Conservation (phyloP, 805 yeast genomes). For the Metschnikowia dekortorum region DNA sequence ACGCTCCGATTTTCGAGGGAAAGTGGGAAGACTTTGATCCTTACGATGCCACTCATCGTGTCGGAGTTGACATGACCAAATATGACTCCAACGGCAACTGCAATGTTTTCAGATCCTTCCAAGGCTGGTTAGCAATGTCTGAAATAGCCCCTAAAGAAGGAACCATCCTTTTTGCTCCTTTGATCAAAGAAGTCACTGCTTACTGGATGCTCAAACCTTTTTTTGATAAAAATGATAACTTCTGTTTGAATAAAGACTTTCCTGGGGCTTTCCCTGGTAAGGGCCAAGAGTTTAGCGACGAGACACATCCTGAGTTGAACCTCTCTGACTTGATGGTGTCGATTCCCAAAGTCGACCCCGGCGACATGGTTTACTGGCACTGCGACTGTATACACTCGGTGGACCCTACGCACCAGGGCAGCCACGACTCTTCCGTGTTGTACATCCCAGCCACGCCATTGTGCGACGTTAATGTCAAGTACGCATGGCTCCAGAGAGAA, state of each 20-base stretch:
- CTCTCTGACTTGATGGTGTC: slow-evolving; percentile 28
- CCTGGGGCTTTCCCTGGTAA: slow-evolving; percentile 38
- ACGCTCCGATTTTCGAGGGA: slow-evolving; percentile 34
- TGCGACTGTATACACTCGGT: slow-evolving; percentile 40
- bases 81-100: slow-evolving; percentile 26
- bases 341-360: slow-evolving; percentile 37
- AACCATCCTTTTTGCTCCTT: slow-evolving; percentile 34
- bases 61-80: slow-evolving; percentile 28
- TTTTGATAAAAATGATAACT: slow-evolving; percentile 30
- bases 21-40: slow-evolving; percentile 43
- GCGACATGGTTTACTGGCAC: slow-evolving; percentile 44
- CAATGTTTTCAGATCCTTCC: slow-evolving; percentile 37
- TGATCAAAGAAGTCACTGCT: slow-evolving; percentile 32
- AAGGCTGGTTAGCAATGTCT: slow-evolving; percentile 43
- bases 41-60: slow-evolving; percentile 30
- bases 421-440: slow-evolving; percentile 33
- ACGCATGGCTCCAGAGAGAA: slow-evolving; percentile 19
- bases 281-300: slow-evolving; percentile 27
- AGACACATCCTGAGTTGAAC: slow-evolving; percentile 32
- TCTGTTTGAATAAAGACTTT: slow-evolving; percentile 28
- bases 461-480: slow-evolving; percentile 17
- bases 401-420: slow-evolving; percentile 32
- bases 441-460: slow-evolving; percentile 36
- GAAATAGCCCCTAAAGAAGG: slow-evolving; percentile 36
- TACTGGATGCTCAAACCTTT: slow-evolving; percentile 40